These are phyloP conservation scores for Parmelia sp. DNA, from an alignment of 495 filamentous ascomycete species.

Conservation along the genomic window DNA sequence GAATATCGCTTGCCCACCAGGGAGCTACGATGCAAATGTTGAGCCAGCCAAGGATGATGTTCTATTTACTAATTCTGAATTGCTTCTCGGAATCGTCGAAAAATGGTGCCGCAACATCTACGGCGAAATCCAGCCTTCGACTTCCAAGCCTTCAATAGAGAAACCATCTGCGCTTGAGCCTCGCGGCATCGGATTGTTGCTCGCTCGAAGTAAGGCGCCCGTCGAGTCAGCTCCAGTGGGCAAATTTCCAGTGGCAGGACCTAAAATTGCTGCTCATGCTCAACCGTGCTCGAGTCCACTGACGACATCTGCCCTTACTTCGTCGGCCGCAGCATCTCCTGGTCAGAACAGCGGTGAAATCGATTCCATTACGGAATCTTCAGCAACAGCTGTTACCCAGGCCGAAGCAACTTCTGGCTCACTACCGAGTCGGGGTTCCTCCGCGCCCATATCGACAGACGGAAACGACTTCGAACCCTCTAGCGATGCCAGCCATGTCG, in stretches of 20 bases:
- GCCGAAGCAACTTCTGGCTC: not conserved
- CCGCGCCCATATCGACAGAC: not conserved
- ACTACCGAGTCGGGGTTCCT: not conserved
- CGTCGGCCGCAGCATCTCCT: not conserved
- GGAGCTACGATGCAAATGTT: slow-evolving; percentile 80
- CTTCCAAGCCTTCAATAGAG: slow-evolving; percentile 14
- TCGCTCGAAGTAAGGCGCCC: slow-evolving; percentile 28
- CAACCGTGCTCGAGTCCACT: not conserved
- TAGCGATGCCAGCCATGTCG: not conserved
- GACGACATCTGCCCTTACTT: not conserved
- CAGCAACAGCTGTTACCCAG: not conserved
- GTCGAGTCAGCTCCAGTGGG: not conserved
- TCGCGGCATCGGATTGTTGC: slow-evolving; percentile 29
- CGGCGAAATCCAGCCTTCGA: slow-evolving; percentile 33
- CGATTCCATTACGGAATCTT: not conserved
- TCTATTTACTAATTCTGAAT: slow-evolving; percentile 59
- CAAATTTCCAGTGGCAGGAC: not conserved
- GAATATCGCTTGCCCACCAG: slow-evolving; percentile 61
- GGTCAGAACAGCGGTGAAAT: not conserved
- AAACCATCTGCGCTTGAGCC: not conserved
- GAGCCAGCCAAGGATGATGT: slow-evolving; percentile 90
- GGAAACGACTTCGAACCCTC: not conserved
- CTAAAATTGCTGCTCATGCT: not conserved
- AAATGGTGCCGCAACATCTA: slow-evolving; percentile 51
- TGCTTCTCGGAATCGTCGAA: slow-evolving; percentile 48